phyloP scores from a whole-genome alignment of 129 eudicot species.

The Lactuca saligna region DNA sequence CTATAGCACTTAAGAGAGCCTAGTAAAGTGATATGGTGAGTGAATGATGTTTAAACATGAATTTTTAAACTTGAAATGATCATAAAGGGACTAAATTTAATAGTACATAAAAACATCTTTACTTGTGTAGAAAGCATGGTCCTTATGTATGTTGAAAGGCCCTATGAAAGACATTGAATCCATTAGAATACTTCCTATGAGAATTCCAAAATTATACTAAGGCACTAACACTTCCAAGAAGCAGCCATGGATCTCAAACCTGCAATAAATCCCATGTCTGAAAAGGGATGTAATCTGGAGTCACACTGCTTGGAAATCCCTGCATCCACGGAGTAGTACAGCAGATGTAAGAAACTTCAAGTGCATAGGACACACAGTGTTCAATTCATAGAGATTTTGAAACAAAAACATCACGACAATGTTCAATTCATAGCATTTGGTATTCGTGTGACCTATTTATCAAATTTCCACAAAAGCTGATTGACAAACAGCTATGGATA shows the following conservation, averaged over 20 bases:
- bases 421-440: slow-evolving; percentile 1
- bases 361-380: not conserved
- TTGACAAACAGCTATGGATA: not conserved
- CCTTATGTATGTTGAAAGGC: slow-evolving; percentile 89
- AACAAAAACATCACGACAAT: not conserved
- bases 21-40: slow-evolving; percentile 22
- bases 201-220: slow-evolving; percentile 23
- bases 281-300: slow-evolving; percentile 88
- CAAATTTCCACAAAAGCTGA: not conserved
- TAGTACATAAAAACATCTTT: slow-evolving; percentile 6
- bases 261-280: slow-evolving; percentile 91
- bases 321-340: slow-evolving; percentile 28
- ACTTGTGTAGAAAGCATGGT: slow-evolving; percentile 98
- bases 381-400: not conserved
- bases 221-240: slow-evolving; percentile 7
- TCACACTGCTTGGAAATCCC: slow-evolving; percentile 93
- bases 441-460: not conserved
- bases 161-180: slow-evolving; percentile 39
- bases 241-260: slow-evolving; percentile 33
- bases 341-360: slow-evolving; percentile 3
- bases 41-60: not conserved
- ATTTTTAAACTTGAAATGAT: not conserved
- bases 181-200: not conserved
- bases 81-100: not conserved
- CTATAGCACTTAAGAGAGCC: slow-evolving; percentile 99